Evolutionary conservation across 2,329 filamentous ascomycete species (phyloP).

Genomic region (Periglandula ipomoeae): DNA sequence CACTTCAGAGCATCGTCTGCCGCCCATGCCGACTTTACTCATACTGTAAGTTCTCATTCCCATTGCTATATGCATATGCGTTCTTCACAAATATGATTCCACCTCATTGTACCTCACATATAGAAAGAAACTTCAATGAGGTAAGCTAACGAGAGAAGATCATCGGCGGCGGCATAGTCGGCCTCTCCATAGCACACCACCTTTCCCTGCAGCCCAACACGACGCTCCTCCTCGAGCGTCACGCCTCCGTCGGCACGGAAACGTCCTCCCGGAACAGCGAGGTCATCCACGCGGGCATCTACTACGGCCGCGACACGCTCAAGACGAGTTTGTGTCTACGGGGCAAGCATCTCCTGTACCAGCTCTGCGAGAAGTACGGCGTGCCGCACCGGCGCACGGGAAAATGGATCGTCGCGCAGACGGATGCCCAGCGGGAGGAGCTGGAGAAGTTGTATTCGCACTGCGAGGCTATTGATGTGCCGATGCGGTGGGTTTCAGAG

Average conservation of each 20-base stretch:
- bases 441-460: constrained; percentile 42
- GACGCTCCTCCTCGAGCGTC: constrained; percentile 70
- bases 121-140: background rate
- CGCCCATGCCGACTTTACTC: constrained; percentile 33
- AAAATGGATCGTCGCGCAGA: constrained; percentile 95
- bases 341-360: constrained; percentile 71
- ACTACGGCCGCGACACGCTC: constrained; percentile 68
- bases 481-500: constrained; percentile 58
- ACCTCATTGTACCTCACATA: background rate
- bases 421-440: constrained; percentile 55
- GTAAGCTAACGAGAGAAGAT: constrained; percentile 27
- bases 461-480: constrained; percentile 43
- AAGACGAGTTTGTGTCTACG: constrained; percentile 78
- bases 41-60: constrained; percentile 29
- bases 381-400: constrained; percentile 69
- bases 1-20: constrained; percentile 27
- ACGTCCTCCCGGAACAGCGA: constrained; percentile 88
- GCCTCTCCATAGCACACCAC: constrained; percentile 67
- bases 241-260: constrained; percentile 68
- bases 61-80: too few species aligned
- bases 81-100: too few species aligned
- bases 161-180: constrained; percentile 58
- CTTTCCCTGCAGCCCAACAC: constrained; percentile 54
- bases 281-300: constrained; percentile 92
- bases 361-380: constrained; percentile 55